Conservation (phyloP, 371 early-diverging fungal species). For the Mucor irregularis region DNA sequence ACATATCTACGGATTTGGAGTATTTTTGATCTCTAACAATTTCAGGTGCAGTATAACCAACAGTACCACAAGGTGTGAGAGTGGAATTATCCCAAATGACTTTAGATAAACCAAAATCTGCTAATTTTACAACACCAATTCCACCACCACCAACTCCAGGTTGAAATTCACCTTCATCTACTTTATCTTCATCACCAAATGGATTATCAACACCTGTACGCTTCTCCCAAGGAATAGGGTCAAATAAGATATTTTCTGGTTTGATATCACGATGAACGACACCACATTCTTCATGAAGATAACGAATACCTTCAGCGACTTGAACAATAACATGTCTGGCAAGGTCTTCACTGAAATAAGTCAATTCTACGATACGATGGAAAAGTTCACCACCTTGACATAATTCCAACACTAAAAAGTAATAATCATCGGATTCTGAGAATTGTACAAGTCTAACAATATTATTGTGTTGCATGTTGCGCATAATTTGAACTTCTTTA, state of each 20-base stretch:
- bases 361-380: conserved; percentile 79
- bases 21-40: conserved; percentile 69
- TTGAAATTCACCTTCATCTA: conserved; percentile 58
- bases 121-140: conserved; percentile 68
- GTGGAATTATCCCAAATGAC: conserved; percentile 71
- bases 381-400: conserved; percentile 88
- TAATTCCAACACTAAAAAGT: conserved; percentile 83
- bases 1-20: conserved; percentile 77
- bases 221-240: conserved; percentile 51
- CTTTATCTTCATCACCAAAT: conserved; percentile 36
- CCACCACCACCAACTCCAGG: conserved; percentile 66
- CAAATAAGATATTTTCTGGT: conserved; percentile 83
- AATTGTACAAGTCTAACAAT: conserved; percentile 77
- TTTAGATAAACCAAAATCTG: conserved; percentile 74
- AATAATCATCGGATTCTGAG: conserved; percentile 63
- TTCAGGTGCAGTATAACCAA: conserved; percentile 82
- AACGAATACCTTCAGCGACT: conserved; percentile 86
- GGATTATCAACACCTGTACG: conserved; percentile 13
- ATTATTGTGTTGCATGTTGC: conserved; percentile 76
- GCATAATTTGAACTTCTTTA: conserved; percentile 89
- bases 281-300: conserved; percentile 86
- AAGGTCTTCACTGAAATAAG: conserved; percentile 77
- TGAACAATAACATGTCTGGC: conserved; percentile 86
- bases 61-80: conserved; percentile 78
- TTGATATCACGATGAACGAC: conserved; percentile 94